Conservation (phyloP, 2,329 filamentous ascomycete species). For the Pseudogymnoascus sp. region DNA sequence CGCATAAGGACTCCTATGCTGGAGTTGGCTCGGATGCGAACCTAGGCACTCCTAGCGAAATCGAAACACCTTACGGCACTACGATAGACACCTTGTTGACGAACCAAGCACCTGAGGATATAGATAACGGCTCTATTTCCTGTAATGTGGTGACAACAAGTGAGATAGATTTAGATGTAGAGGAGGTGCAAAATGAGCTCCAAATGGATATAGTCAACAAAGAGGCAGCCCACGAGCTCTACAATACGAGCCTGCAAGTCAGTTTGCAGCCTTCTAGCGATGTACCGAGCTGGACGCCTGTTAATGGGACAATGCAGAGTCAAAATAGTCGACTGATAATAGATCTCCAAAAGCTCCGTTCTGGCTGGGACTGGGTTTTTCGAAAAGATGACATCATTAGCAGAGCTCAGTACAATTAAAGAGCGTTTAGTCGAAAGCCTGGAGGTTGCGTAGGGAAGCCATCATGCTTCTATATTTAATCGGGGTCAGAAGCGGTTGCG, state of each 20-base stretch:
- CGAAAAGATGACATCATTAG: conserved; percentile 11
- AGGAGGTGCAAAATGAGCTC: conserved; percentile 8
- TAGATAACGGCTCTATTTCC: not conserved
- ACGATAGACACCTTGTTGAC: not conserved
- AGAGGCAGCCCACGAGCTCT: conserved; percentile 10
- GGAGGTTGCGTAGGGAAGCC: conserved; percentile 14
- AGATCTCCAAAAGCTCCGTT: conserved; percentile 9
- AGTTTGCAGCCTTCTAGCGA: not conserved
- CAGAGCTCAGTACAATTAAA: conserved; percentile 13
- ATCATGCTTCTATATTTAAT: conserved; percentile 11
- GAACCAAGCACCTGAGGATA: not conserved
- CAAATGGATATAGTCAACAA: conserved; percentile 6
- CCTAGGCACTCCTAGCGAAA: not conserved
- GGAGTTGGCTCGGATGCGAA: conserved; percentile 3
- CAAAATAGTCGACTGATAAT: conserved; percentile 6
- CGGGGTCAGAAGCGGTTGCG: too few relatives aligned
- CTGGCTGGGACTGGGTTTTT: conserved; percentile 12
- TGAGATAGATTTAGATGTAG: conserved; percentile 12
- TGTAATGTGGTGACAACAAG: not conserved
- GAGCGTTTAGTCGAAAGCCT: conserved; percentile 14
- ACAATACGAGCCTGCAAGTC: conserved; percentile 8
- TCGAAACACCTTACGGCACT: conserved; percentile 7
- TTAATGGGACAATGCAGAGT: conserved; percentile 5
- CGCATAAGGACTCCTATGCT: not conserved
- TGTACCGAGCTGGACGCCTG: conserved; percentile 2